phyloP scores from a whole-genome alignment of 441 rosid species.

The Gossypium aridum region DNA sequence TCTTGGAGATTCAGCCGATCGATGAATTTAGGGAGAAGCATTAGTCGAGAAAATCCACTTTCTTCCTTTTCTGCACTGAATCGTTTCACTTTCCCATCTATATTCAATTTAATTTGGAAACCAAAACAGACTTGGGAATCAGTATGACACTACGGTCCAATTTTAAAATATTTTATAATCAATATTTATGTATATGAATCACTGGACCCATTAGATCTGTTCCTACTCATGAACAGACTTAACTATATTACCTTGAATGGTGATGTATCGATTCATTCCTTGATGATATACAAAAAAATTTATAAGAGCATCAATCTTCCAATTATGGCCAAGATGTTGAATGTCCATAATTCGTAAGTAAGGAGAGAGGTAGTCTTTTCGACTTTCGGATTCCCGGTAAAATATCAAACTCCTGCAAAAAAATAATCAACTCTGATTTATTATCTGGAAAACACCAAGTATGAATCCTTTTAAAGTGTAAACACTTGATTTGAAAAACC shows the following conservation, averaged over 20 bases:
- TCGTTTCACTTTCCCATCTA: not conserved
- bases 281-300: not conserved
- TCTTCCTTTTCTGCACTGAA: not conserved
- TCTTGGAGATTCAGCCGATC: not conserved
- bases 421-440: no score
- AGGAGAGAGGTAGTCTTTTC: not conserved
- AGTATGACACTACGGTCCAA: no score
- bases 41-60: not conserved
- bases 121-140: no score
- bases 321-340: not conserved
- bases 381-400: not conserved
- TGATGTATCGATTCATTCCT: not conserved
- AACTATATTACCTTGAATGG: not conserved
- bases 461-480: no score
- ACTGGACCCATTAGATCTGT: no score
- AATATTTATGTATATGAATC: no score
- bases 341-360: not conserved
- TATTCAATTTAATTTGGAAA: no score
- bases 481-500: no score
- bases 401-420: constrained; percentile 3
- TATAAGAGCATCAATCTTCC: not conserved
- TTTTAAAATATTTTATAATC: no score
- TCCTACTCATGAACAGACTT: no score
- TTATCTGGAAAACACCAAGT: no score
- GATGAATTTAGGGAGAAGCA: no score